Evolutionary conservation across 768 basidiomycete genomes (phyloP).

Genomic region (Boletus reticulatus): DNA sequence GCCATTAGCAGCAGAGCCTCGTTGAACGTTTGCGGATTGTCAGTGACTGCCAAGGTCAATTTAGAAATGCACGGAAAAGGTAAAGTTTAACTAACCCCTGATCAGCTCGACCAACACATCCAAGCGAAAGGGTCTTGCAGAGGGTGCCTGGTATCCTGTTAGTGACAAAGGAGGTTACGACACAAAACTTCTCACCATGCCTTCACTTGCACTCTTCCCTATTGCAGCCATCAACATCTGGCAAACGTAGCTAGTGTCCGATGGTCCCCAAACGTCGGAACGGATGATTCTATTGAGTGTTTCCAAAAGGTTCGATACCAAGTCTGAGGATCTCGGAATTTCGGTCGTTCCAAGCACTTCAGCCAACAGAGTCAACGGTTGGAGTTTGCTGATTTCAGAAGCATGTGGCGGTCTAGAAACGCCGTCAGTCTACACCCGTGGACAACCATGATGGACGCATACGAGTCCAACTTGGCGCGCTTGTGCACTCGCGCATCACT

Average conservation of each 20-base stretch:
- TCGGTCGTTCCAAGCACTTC: slow-evolving; percentile 68
- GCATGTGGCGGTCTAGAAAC: slow-evolving; percentile 17
- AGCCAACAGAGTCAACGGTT: slow-evolving; percentile 54
- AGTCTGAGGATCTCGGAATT: slow-evolving; percentile 66
- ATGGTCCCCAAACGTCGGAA: slow-evolving; percentile 47
- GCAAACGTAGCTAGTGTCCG: slow-evolving; percentile 75
- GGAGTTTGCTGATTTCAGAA: slow-evolving; percentile 39
- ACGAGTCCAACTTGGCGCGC: slow-evolving; percentile 62
- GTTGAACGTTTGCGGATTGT: slow-evolving; percentile 93
- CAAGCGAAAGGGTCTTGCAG: slow-evolving; percentile 63
- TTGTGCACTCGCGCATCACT: slow-evolving; percentile 55
- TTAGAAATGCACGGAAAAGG: not conserved
- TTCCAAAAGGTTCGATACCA: slow-evolving; percentile 71
- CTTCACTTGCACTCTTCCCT: slow-evolving; percentile 57
- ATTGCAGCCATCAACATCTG: slow-evolving; percentile 85
- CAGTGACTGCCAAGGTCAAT: slow-evolving; percentile 54
- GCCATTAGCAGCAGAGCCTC: slow-evolving; percentile 89
- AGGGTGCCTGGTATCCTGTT: slow-evolving; percentile 43
- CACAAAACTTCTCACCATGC: slow-evolving; percentile 43
- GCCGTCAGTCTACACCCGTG: not conserved
- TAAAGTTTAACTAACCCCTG: slow-evolving; percentile 46
- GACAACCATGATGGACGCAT: slow-evolving; percentile 34
- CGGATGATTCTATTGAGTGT: slow-evolving; percentile 66
- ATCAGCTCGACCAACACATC: slow-evolving; percentile 89
- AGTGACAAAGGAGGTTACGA: not conserved